Evolutionary conservation across 768 basidiomycete species (phyloP).

Genomic region (Brasilioporus rufonigricans): DNA sequence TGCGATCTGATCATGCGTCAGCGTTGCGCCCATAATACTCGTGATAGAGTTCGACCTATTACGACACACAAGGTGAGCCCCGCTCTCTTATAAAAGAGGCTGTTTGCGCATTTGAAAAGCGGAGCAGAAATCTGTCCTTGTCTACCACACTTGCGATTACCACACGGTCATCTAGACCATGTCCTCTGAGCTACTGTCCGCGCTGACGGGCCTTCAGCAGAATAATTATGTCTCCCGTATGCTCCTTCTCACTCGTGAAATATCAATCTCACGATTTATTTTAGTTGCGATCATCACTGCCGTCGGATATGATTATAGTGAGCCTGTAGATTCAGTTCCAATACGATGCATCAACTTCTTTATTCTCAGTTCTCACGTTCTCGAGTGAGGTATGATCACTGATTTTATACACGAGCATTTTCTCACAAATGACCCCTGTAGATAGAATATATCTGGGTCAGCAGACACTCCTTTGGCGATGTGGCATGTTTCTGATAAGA

Average conservation of each 20-base stretch:
- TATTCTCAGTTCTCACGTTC: slow-evolving; percentile 6
- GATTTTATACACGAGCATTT: background rate
- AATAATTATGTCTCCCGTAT: background rate
- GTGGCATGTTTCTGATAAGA: background rate
- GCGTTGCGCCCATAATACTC: no score
- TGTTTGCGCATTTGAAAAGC: no score
- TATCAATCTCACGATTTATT: background rate
- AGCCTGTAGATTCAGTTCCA: background rate
- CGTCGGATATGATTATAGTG: slow-evolving; percentile 11
- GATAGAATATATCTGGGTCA: slow-evolving; percentile 16
- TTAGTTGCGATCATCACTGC: background rate
- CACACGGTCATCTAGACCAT: no score
- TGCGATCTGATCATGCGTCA: no score
- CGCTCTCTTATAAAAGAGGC: no score
- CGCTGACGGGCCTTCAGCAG: background rate
- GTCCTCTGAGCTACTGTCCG: background rate
- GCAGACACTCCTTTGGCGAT: background rate
- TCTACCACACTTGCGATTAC: no score
- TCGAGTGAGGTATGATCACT: slow-evolving; percentile 3
- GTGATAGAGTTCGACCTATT: no score
- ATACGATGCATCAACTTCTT: background rate
- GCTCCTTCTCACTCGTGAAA: background rate
- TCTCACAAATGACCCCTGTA: background rate
- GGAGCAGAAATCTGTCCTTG: no score
- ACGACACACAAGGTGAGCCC: no score